These are phyloP conservation scores for Ustilago sp. DNA, from an alignment of 1,284 basidiomycete genomes.

Conservation along the genomic window DNA sequence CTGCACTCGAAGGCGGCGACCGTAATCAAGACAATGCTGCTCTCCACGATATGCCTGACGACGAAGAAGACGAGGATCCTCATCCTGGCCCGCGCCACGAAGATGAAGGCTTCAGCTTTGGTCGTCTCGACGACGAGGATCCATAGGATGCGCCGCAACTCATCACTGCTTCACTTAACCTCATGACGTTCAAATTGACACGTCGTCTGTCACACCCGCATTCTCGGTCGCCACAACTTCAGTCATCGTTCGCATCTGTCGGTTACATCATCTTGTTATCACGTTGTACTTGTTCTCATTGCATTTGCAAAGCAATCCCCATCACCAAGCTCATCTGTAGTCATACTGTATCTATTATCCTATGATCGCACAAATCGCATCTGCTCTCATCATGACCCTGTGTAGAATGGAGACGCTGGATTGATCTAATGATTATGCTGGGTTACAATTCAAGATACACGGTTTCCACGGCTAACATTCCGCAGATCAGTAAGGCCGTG, in stretches of 20 bases:
- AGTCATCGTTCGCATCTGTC: not conserved
- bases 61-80: constrained; percentile 31
- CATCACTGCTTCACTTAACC: not conserved
- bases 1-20: constrained; percentile 39
- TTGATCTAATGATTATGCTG: constrained; percentile 25
- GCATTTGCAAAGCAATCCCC: constrained; percentile 9
- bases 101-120: constrained; percentile 37
- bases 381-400: not conserved
- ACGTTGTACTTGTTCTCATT: not conserved
- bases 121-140: constrained; percentile 33
- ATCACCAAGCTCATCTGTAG: not conserved
- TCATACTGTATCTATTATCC: not conserved
- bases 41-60: constrained; percentile 18
- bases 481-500: constrained; percentile 61
- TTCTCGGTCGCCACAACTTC: too few relatives aligned
- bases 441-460: not conserved
- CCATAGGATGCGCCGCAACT: constrained; percentile 11
- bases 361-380: constrained; percentile 5
- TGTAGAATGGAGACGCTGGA: constrained; percentile 31
- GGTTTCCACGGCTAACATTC: not conserved
- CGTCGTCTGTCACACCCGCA: not conserved
- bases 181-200: not conserved
- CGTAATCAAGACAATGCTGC: constrained; percentile 38
- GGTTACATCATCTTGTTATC: not conserved
- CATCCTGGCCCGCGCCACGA: constrained; percentile 41